Conservation (phyloP, 306 rosid species). For the Hippophae rhamnoides region DNA sequence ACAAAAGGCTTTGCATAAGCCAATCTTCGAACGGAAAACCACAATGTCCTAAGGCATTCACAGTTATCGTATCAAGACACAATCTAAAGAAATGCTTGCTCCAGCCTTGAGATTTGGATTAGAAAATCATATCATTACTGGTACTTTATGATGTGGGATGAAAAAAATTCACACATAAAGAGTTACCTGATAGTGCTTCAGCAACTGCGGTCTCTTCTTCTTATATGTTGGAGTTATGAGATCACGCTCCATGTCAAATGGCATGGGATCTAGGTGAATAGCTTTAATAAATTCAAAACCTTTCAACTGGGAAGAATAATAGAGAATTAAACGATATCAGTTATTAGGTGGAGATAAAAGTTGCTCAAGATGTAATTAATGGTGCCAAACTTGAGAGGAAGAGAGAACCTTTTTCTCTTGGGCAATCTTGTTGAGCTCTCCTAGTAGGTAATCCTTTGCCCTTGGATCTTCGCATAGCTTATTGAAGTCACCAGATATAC, state of each 20-base stretch:
- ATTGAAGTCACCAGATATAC: slow-evolving; percentile 52
- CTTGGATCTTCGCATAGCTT: slow-evolving; percentile 60
- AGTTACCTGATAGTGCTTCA: slow-evolving; percentile 73
- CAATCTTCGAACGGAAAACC: too few relatives aligned
- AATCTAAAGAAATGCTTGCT: too few relatives aligned
- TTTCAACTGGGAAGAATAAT: slow-evolving; percentile 60
- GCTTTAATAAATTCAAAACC: slow-evolving; percentile 75
- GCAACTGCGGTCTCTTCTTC: slow-evolving; percentile 91
- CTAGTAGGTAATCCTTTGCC: slow-evolving; percentile 58
- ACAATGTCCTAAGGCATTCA: too few relatives aligned
- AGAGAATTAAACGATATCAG: neutral
- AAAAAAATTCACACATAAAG: neutral
- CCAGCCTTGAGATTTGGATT: too few relatives aligned
- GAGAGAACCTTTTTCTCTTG: slow-evolving; percentile 73
- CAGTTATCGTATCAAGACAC: too few relatives aligned
- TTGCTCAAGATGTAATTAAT: slow-evolving; percentile 14
- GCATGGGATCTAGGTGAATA: slow-evolving; percentile 74
- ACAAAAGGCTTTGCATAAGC: too few relatives aligned
- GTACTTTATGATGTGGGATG: too few relatives aligned
- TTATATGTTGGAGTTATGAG: slow-evolving; percentile 88
- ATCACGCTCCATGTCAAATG: slow-evolving; percentile 91
- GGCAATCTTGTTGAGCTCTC: slow-evolving; percentile 54
- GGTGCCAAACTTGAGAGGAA: neutral
- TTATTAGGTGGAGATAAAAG: slow-evolving; percentile 12
- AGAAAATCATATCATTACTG: too few relatives aligned